Conservation (phyloP, 1,284 basidiomycete species). For the Leccinum huronense region DNA sequence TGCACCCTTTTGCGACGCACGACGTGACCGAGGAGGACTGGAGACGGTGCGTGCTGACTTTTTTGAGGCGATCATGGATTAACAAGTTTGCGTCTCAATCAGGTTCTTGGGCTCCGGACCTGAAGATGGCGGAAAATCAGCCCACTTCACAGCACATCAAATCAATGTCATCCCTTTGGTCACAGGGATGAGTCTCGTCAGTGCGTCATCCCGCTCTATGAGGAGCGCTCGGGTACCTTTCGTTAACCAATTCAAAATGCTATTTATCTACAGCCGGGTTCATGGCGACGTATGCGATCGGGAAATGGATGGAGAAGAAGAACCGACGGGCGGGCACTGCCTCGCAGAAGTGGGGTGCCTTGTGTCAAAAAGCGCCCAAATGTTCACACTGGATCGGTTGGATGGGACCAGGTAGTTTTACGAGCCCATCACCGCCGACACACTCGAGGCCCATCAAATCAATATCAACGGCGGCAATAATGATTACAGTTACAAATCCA, state of each 20-base stretch:
- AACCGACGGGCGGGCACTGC: constrained; percentile 25
- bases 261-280: constrained; percentile 19
- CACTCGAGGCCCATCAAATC: constrained; percentile 13
- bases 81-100: background rate
- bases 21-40: constrained; percentile 14
- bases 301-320: constrained; percentile 28
- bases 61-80: background rate
- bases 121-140: constrained; percentile 31
- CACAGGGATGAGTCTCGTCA: constrained; percentile 23
- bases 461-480: background rate
- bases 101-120: no score
- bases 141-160: constrained; percentile 28
- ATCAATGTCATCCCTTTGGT: constrained; percentile 27
- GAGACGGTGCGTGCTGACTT: constrained; percentile 22
- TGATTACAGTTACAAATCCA: background rate
- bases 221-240: background rate
- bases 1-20: constrained; percentile 13
- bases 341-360: constrained; percentile 14
- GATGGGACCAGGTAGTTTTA: constrained; percentile 13
- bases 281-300: constrained; percentile 22
- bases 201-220: background rate
- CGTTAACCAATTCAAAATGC: background rate
- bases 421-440: constrained; percentile 9
- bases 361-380: constrained; percentile 12
- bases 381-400: constrained; percentile 8